Base-by-base conservation (phyloP, 495 filamentous ascomycete species). In the Glonium stellatum region DNA sequence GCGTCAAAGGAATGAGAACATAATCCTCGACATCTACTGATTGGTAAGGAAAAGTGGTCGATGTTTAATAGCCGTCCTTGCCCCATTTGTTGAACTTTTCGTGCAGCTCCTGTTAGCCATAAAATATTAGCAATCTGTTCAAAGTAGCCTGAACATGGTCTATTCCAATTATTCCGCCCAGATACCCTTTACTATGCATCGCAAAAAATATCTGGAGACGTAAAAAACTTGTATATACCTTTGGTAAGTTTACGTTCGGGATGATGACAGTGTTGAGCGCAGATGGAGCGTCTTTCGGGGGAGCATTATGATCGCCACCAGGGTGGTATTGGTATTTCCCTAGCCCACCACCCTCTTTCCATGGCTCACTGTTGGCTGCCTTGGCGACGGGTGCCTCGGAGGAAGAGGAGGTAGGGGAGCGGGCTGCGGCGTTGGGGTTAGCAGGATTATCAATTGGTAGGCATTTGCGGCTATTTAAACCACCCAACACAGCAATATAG, bases 61-160 rank as follows among this genome's bases (percentile, higher is more conserved):
- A 13, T 5, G 13, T 60, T 62, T 72, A 73, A 59, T 67, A 76
- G 46, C 65, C 75, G 54, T 97, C 93, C 83, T 97, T 97, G 75
- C 92, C 93, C 81, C 86, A 96, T 82, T 98, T 98, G 84, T 98
- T 98, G 82, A 84, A 97, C 73, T 85, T 85, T 66, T 97, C 93
- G 77, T 98, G 93, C 57, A 95, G 82, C 52, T 82, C 77, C 93
- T 96, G 60, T 44, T 4, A 18, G 27, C 27, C 27, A 11, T 44
- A 11, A 15, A 15, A 11, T 44, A 11, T 44, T 18, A 44, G 39
- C 39, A 18, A 18, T 18, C 12, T 13, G 10, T 13, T 11, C 12
- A 44, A 44, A 31, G 2, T 31, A 6, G 6, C 6, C 27, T 6
- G 6, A 31, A 31, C 6, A 31, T 31, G 27, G 6, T 31, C 6